These are phyloP conservation scores for Crithidia expoeki DNA, from an alignment of 208 protist genomes.

Conservation along the genomic window DNA sequence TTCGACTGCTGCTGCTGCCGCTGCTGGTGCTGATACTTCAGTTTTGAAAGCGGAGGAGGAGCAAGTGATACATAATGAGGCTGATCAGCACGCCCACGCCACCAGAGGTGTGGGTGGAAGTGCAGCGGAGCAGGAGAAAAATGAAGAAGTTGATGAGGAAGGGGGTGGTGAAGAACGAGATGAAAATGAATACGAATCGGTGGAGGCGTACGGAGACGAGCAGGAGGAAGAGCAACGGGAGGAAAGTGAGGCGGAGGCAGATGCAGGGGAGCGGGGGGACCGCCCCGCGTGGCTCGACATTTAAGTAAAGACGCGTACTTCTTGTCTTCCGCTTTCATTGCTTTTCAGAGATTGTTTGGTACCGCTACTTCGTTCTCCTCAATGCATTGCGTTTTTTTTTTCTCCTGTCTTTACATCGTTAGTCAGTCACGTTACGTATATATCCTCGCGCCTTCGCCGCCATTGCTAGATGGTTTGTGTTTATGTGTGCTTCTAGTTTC, in stretches of 20 bases:
- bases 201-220: no score
- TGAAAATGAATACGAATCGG: background rate
- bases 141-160: background rate
- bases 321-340: no score
- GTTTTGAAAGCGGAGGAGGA: background rate
- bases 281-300: slow-evolving; percentile 19
- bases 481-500: no score
- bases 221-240: background rate
- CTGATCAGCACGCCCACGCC: background rate
- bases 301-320: background rate
- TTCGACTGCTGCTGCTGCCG: background rate
- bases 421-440: no score
- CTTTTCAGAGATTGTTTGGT: no score
- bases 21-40: background rate
- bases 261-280: background rate
- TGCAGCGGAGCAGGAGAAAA: background rate
- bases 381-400: no score
- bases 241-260: background rate
- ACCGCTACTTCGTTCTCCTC: no score
- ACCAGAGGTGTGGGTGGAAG: background rate
- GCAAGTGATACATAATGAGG: background rate
- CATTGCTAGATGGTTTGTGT: no score
- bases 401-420: no score
- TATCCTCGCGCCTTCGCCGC: no score
- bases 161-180: background rate